A percentile compares a stretch with the other conserved stretches of the same genome.
phyloP scores from a whole-genome alignment of 2,329 filamentous ascomycete species.

The Huntiella savannae region DNA sequence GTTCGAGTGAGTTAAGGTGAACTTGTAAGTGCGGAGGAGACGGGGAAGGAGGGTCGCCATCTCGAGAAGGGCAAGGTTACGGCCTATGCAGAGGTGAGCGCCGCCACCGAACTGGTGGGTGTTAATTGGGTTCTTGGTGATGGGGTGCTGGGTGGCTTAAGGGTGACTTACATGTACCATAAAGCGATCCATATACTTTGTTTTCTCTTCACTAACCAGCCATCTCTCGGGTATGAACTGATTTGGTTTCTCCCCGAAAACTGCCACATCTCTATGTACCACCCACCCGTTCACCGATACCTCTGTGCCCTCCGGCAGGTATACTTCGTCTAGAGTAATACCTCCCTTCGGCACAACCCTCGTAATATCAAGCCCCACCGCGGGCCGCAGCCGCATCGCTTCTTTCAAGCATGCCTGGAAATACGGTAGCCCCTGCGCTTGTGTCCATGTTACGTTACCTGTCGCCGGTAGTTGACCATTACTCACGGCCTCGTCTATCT shows the following conservation, averaged over 20 bases:
- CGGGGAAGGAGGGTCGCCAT: conserved; percentile 40
- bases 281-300: conserved; percentile 37
- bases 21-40: conserved; percentile 33
- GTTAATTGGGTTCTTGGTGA: conserved; percentile 3
- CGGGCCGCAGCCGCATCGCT: conserved; percentile 35
- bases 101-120: conserved; percentile 31
- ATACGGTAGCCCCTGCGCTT: conserved; percentile 31
- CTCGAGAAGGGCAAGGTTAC: conserved; percentile 34
- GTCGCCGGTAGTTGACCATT: conserved; percentile 18
- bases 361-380: conserved; percentile 33
- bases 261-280: conserved; percentile 26
- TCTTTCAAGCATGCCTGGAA: conserved; percentile 39
- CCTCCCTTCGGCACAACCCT: conserved; percentile 31
- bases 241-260: conserved; percentile 33
- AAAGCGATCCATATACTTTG: conserved; percentile 30
- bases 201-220: conserved; percentile 27
- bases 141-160: conserved; percentile 17
- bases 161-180: conserved; percentile 32
- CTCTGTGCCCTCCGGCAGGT: conserved; percentile 31
- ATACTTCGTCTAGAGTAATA: conserved; percentile 29
- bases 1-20: conserved; percentile 30
- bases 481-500: conserved; percentile 25
- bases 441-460: conserved; percentile 27
- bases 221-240: conserved; percentile 35
- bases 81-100: conserved; percentile 34